A percentile compares a stretch with the other conserved stretches of the same genome.
These are phyloP conservation scores for Dendrocalamus latiflorus DNA, from an alignment of 202 grass and related monocot species.

Conservation along the genomic window DNA sequence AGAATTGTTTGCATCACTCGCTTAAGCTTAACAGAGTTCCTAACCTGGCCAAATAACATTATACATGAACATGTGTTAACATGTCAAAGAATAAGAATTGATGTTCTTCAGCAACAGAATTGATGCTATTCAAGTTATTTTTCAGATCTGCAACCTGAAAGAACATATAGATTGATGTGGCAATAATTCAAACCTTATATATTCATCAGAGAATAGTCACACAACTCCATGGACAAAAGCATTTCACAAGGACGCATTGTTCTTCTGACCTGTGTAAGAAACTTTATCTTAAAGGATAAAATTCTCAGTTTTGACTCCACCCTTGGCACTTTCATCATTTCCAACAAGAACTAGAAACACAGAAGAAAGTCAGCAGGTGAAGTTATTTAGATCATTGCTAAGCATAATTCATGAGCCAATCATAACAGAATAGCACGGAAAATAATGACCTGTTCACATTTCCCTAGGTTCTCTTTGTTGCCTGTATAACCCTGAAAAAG, in stretches of 20 bases:
- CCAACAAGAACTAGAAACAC: slow-evolving; percentile 69
- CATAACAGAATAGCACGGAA: too few species aligned
- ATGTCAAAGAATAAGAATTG: slow-evolving; percentile 7
- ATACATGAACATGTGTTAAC: slow-evolving; percentile 20
- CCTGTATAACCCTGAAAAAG: slow-evolving; percentile 70
- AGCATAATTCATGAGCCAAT: too few species aligned
- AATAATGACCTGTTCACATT: slow-evolving; percentile 22
- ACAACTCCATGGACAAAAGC: not conserved
- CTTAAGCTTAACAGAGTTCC: slow-evolving; percentile 79
- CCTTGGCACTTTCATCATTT: slow-evolving; percentile 97
- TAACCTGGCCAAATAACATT: slow-evolving; percentile 54
- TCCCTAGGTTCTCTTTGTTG: slow-evolving; percentile 73
- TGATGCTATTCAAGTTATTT: slow-evolving; percentile 72
- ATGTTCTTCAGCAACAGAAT: slow-evolving; percentile 61
- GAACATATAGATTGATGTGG: slow-evolving; percentile 14
- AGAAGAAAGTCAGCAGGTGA: slow-evolving; percentile 13
- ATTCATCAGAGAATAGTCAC: not conserved
- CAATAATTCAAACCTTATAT: slow-evolving; percentile 20
- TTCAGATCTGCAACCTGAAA: slow-evolving; percentile 80
- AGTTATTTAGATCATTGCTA: not conserved
- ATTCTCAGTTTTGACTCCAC: slow-evolving; percentile 85
- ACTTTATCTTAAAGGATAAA: slow-evolving; percentile 88
- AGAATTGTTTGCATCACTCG: slow-evolving; percentile 95
- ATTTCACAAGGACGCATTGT: slow-evolving; percentile 9
- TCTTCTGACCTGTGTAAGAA: slow-evolving; percentile 64